Evolutionary conservation across 345 rosid genomes (phyloP), one percentile per base, ranked within the genome.

Genomic region (Rhizophora mangle): DNA sequence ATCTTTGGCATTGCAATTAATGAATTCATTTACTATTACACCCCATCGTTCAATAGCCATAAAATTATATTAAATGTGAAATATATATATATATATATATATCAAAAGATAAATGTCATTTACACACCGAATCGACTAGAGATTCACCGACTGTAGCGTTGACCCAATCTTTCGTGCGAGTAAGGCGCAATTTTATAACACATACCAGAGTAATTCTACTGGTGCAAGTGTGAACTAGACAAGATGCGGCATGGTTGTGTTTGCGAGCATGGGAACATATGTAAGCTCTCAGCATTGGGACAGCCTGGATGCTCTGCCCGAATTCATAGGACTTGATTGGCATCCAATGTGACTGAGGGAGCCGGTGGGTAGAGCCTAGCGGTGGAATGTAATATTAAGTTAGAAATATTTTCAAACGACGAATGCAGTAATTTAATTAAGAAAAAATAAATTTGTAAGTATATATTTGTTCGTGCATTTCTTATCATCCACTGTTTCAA

Each of bases 261-360:
- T 74, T n/a, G 69, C 58, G 65, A 71, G 74, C 5, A 60, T n/a
- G 72, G 72, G 69, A 71, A 64, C 78, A 71, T 68, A 27, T 3
- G 67, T 6, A 46, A 46, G 1, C 43, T 34, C 47, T 59, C 19
- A 19, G 60, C 65, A 34, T 27, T n/a, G 31, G 64, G 60, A 74
- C 66, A 61, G 67, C 56, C 76, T 73, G 74, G 59, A 58, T 47
- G 32, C 67, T 18, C 51, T 60, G 60, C 55, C 59, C 68, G 49
- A 67, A 37, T 56, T 64, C 55, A 21, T 62, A 51, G 77, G 53
- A 49, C 15, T n/a, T 29, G 13, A 8, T 49, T 7, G 53, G 64
- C 78, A 58, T 74, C 77, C 68, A 37, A 67, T 64, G 76, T 21
- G 60, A 65, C 58, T 4, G 21, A 49, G 46, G 57, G 75, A 58